phyloP scores from a whole-genome alignment of 169 alveolate species.

The Perkinsus marinus region DNA sequence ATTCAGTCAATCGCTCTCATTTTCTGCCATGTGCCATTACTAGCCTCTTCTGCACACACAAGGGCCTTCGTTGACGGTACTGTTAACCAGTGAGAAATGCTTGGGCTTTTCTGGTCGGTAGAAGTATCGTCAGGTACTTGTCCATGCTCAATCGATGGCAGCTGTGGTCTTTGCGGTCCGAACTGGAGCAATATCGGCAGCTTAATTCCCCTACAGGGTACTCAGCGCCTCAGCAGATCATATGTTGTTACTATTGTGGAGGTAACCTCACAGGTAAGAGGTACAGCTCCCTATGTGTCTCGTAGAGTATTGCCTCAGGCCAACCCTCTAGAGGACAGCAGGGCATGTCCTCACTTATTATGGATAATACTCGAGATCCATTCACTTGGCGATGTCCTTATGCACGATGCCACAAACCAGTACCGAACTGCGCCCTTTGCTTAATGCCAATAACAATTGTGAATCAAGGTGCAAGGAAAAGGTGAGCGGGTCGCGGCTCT shows the following conservation, averaged over 20 bases:
- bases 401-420: background rate
- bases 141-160: background rate
- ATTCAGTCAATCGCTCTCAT: background rate
- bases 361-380: background rate
- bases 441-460: background rate
- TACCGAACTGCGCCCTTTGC: background rate
- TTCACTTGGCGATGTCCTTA: background rate
- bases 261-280: background rate
- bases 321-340: background rate
- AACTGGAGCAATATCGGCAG: background rate
- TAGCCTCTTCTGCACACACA: background rate
- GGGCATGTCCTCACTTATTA: background rate
- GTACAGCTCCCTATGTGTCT: background rate
- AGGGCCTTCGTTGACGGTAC: background rate
- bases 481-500: background rate
- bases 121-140: background rate
- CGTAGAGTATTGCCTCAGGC: too few relatives aligned
- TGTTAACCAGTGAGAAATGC: background rate
- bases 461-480: background rate
- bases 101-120: background rate
- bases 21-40: background rate
- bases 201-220: background rate
- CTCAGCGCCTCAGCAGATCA: background rate
- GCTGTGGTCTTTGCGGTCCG: background rate
- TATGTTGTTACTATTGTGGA: background rate